Conservation (phyloP, 169 alveolate genomes). For the Babesia caballi region DNA sequence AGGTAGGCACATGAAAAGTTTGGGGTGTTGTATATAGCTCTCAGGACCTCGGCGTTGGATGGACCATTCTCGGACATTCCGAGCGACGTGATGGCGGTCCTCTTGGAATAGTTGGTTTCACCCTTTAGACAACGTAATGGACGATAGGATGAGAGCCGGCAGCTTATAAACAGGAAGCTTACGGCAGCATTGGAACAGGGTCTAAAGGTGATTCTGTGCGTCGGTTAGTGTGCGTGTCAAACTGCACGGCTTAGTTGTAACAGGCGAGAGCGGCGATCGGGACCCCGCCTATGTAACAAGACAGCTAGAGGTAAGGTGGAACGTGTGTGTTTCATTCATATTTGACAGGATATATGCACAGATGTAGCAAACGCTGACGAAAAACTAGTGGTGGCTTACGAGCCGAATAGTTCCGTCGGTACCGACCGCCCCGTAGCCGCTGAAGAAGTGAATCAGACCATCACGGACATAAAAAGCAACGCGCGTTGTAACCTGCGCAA, state of each 20-base stretch:
- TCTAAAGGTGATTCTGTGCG: slow-evolving; percentile 40
- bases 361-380: slow-evolving; percentile 10
- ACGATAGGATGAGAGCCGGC: slow-evolving; percentile 18
- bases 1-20: slow-evolving; percentile 2
- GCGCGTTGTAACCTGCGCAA: neutral
- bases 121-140: neutral
- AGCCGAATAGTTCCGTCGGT: slow-evolving; percentile 44
- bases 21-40: neutral
- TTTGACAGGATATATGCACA: slow-evolving; percentile 6
- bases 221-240: slow-evolving; percentile 15
- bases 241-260: neutral
- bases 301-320: slow-evolving; percentile 27
- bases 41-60: slow-evolving; percentile 50
- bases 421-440: slow-evolving; percentile 46
- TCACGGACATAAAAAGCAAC: neutral
- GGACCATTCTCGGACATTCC: slow-evolving; percentile 57
- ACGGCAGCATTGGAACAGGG: slow-evolving; percentile 15
- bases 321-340: too few species aligned
- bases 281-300: neutral
- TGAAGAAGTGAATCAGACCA: slow-evolving; percentile 17
- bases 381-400: slow-evolving; percentile 51
- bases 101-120: slow-evolving; percentile 5
- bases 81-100: slow-evolving; percentile 39
- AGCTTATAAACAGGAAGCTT: slow-evolving; percentile 39
- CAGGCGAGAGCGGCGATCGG: slow-evolving; percentile 33